A percentile compares a stretch with the other conserved stretches of the same genome.
Evolutionary conservation across 75 land plant species (phyloP).

Genomic region (Pinus taeda): DNA sequence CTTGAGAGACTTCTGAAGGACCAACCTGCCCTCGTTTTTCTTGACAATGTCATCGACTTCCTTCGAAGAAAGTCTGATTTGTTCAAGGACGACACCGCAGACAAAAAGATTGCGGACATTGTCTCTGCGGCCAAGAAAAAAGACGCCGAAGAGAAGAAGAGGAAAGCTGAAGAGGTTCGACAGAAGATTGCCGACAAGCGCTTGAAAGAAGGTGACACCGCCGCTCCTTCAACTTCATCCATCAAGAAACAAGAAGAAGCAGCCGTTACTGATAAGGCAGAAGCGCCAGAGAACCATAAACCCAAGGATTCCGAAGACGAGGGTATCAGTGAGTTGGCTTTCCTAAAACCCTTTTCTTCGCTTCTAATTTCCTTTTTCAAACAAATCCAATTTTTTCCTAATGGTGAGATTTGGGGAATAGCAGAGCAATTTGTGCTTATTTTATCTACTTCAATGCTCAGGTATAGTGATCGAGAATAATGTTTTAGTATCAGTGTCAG

Average conservation of each 20-base stretch:
- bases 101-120: too few species aligned
- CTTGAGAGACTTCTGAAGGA: slow-evolving; percentile 6
- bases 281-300: slow-evolving; percentile 13
- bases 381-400: background rate
- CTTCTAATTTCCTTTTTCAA: background rate
- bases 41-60: slow-evolving; percentile 17
- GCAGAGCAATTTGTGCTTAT: too few species aligned
- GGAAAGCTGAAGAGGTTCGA: too few species aligned
- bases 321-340: slow-evolving; percentile 9
- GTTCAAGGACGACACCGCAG: too few species aligned
- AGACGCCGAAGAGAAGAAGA: too few species aligned
- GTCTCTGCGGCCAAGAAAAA: too few species aligned
- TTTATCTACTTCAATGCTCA: too few species aligned
- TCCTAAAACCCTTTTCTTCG: background rate
- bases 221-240: background rate
- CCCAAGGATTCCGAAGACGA: slow-evolving; percentile 14
- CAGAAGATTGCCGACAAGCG: too few species aligned
- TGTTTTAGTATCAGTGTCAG: background rate
- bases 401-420: too few species aligned
- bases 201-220: too few species aligned
- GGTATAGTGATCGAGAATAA: background rate
- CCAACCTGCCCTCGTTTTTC: slow-evolving; percentile 41
- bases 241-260: slow-evolving; percentile 4
- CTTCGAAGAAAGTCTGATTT: too few species aligned
- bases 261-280: slow-evolving; percentile 2